A percentile compares a stretch with the other conserved stretches of the same genome.
These are phyloP conservation scores for Nitzschia sp. DNA, from an alignment of 108 stramenopile genomes.

Conservation along the genomic window DNA sequence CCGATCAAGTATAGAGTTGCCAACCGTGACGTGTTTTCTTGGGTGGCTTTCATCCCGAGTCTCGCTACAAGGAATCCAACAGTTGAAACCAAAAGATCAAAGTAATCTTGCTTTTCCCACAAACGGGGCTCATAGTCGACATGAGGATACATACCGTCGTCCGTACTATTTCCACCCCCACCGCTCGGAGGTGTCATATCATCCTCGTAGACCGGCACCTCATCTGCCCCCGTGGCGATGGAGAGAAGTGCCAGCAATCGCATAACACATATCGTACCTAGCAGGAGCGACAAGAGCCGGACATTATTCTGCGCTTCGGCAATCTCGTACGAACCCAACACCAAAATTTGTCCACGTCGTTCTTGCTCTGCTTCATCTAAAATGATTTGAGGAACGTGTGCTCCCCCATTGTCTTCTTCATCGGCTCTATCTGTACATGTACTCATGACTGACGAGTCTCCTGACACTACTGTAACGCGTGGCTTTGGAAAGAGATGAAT, in stretches of 20 bases:
- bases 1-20: slow-evolving; percentile 61
- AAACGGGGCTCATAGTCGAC: slow-evolving; percentile 31
- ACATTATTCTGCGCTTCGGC: slow-evolving; percentile 81
- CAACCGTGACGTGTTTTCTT: slow-evolving; percentile 63
- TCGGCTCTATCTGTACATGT: slow-evolving; percentile 10
- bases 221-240: slow-evolving; percentile 61
- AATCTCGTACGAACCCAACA: slow-evolving; percentile 68
- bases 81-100: slow-evolving; percentile 54
- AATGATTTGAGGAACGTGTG: slow-evolving; percentile 76
- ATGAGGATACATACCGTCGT: not conserved
- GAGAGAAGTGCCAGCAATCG: slow-evolving; percentile 62
- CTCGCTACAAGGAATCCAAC: slow-evolving; percentile 75
- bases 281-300: slow-evolving; percentile 72
- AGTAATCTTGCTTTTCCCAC: slow-evolving; percentile 66
- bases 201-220: slow-evolving; percentile 34
- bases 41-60: slow-evolving; percentile 63
- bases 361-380: slow-evolving; percentile 76
- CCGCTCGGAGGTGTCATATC: not conserved
- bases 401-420: slow-evolving; percentile 36
- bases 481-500: slow-evolving; percentile 86
- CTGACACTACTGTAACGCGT: slow-evolving; percentile 53
- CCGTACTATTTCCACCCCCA: not conserved
- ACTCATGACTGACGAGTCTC: not conserved
- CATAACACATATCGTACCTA: slow-evolving; percentile 76
- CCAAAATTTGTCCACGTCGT: slow-evolving; percentile 69